Evolutionary conservation across 2,329 filamentous ascomycete species (phyloP).

Genomic region (Penicillium sp.): DNA sequence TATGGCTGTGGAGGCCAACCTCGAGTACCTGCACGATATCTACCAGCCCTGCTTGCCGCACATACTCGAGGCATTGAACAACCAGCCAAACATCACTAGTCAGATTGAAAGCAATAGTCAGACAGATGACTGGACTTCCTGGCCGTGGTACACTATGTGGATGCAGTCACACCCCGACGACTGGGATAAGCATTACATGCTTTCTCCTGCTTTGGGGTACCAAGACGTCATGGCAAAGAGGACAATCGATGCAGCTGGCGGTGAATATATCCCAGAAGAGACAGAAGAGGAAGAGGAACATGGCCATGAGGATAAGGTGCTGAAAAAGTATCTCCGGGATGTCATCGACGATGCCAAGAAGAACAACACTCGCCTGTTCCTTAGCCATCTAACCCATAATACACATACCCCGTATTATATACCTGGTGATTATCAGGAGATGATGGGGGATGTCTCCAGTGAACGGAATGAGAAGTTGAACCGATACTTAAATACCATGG

Average conservation of each 20-base stretch:
- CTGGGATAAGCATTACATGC: slow-evolving; percentile 22
- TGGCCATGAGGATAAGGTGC: slow-evolving; percentile 20
- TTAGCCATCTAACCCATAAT: slow-evolving; percentile 25
- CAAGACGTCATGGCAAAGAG: slow-evolving; percentile 16
- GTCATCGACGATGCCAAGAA: slow-evolving; percentile 21
- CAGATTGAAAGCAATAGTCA: not conserved
- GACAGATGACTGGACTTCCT: slow-evolving; percentile 18
- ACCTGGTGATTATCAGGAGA: slow-evolving; percentile 17
- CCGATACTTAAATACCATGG: slow-evolving; percentile 23
- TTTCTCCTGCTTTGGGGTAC: slow-evolving; percentile 22
- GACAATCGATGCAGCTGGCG: slow-evolving; percentile 13
- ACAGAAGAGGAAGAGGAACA: slow-evolving; percentile 18
- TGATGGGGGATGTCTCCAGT: slow-evolving; percentile 9
- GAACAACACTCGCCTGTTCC: slow-evolving; percentile 22
- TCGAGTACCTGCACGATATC: slow-evolving; percentile 34
- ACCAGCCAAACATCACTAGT: slow-evolving; percentile 10
- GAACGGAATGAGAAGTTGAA: slow-evolving; percentile 18
- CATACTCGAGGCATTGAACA: slow-evolving; percentile 19
- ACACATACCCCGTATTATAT: slow-evolving; percentile 24
- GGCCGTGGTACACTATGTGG: slow-evolving; percentile 23
- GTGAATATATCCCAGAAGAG: slow-evolving; percentile 15
- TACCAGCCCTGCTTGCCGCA: slow-evolving; percentile 40
- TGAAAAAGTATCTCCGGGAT: slow-evolving; percentile 21
- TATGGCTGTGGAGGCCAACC: slow-evolving; percentile 37
- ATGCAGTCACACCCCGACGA: slow-evolving; percentile 26